A percentile compares a stretch with the other conserved stretches of the same genome.
Conservation (phyloP, 306 rosid genomes). For the Carpinus viminea region DNA sequence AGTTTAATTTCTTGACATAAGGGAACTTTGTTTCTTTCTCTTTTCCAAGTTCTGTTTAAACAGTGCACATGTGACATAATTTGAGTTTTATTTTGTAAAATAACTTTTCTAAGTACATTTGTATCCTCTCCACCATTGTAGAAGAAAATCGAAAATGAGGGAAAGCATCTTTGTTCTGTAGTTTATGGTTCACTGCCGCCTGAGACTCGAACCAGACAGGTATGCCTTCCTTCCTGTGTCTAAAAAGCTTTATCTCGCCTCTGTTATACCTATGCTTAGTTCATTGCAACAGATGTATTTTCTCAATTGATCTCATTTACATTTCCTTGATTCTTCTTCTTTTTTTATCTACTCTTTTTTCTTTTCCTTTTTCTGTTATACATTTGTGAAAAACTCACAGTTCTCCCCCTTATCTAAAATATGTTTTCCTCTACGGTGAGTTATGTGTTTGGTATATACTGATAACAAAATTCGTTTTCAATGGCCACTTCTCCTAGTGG, state of each 20-base stretch:
- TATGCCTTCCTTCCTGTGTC: constrained; percentile 38
- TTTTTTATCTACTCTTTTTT: not conserved
- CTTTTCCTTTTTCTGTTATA: not conserved
- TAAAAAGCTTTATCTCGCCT: constrained; percentile 20
- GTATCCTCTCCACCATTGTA: constrained; percentile 34
- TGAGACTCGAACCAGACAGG: constrained; percentile 97
- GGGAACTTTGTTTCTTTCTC: not conserved
- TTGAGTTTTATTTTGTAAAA: constrained; percentile 8
- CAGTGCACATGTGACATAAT: constrained; percentile 8
- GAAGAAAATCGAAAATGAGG: constrained; percentile 64
- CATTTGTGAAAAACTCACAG: not conserved
- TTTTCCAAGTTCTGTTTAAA: constrained; percentile 22
- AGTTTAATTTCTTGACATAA: constrained; percentile 3
- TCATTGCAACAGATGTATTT: not conserved
- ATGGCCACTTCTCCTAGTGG: constrained; percentile 18
- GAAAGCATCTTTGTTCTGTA: constrained; percentile 87
- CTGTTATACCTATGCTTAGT: not conserved
- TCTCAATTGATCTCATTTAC: not conserved
- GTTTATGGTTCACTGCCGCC: constrained; percentile 99
- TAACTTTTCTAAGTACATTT: constrained; percentile 27
- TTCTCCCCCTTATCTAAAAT: too few relatives aligned
- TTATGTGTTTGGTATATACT: constrained; percentile 9
- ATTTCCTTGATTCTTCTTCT: not conserved
- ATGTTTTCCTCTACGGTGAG: constrained; percentile 9
- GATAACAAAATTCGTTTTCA: constrained; percentile 9